These are phyloP conservation scores for Aspergillus neoniger DNA, from an alignment of 2,329 filamentous ascomycete species.

Conservation along the genomic window DNA sequence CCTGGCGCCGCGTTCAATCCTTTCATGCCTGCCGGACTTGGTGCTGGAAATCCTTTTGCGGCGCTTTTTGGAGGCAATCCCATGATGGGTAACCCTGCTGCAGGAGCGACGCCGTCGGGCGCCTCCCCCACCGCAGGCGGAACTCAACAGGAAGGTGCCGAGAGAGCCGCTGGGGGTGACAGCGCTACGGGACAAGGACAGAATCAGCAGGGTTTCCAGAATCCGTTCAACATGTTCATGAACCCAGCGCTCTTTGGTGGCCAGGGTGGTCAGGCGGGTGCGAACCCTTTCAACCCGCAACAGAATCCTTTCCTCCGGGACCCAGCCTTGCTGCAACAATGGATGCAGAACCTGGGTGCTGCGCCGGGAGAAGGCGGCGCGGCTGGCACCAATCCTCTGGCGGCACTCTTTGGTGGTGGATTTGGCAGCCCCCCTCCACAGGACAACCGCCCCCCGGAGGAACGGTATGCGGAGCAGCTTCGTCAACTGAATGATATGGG, in stretches of 20 bases:
- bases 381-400: constrained; percentile 47
- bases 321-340: constrained; percentile 58
- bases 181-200: constrained; percentile 34
- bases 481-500: constrained; percentile 98
- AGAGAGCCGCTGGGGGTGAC: constrained; percentile 32
- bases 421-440: constrained; percentile 56
- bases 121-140: constrained; percentile 34
- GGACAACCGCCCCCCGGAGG: constrained; percentile 89
- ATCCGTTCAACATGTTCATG: constrained; percentile 67
- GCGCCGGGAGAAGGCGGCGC: constrained; percentile 37
- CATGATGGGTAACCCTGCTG: constrained; percentile 26
- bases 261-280: constrained; percentile 41
- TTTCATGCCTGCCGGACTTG: constrained; percentile 30
- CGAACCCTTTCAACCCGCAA: constrained; percentile 50
- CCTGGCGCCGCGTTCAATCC: constrained; percentile 35
- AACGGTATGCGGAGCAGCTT: constrained; percentile 86
- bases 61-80: constrained; percentile 54
- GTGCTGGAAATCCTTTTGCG: constrained; percentile 61
- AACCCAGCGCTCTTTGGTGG: constrained; percentile 44
- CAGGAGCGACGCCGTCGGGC: constrained; percentile 26
- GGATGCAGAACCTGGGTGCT: constrained; percentile 55
- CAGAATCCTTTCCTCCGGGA: constrained; percentile 61
- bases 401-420: constrained; percentile 54
- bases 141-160: constrained; percentile 31
- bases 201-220: constrained; percentile 50